Evolutionary conservation across 179 eudicot species (phyloP), one percentile per base, ranked within the genome.

Genomic region (Drosera spatulata): DNA sequence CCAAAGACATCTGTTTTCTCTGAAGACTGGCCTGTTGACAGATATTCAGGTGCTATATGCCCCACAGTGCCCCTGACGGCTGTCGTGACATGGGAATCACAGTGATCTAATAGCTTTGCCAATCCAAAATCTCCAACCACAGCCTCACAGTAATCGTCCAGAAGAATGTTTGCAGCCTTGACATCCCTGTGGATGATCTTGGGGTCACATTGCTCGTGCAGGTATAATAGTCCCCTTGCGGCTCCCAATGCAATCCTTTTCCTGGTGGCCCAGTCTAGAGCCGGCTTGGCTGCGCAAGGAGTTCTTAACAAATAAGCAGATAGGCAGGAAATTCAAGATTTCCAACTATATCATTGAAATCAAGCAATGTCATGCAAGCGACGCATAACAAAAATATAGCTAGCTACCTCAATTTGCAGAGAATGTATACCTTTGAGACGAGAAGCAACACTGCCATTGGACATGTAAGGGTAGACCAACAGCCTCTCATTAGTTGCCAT

Each of bases 41-140:
- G 33, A 22, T 22, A 22, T 22, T 22, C 33, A 22, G 33, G 33
- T 22, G 33, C 33, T 22, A 22, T 22, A 48, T 86, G 95, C 33
- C 96, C 96, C 44, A 88, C 95, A 0, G 96, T 88, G 61, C 96
- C 94, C 54, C 96, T 73, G 42, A 88, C 96, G 2, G 96, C 96
- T 10, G 96, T 88, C 15, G 96, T 89, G 51, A 89, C 82, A 60
- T 87, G 97, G 0, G 95, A 86, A 60, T 86, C 95, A 1, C 59
- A 62, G 62, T 82, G 95, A 71, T 89, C 97, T 66, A 89, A 73
- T 39, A 89, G 84, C 80, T 89, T 89, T 45, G 96, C 97, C 64
- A 84, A 56, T 38, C 97, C 97, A 49, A 89, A 87, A 75, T 89
- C 97, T 59, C 97, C 97, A 3, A 89, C 33, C 0, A 22, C 33